Conservation (phyloP, 139 green algal genomes). For the Gonium pectorale region DNA sequence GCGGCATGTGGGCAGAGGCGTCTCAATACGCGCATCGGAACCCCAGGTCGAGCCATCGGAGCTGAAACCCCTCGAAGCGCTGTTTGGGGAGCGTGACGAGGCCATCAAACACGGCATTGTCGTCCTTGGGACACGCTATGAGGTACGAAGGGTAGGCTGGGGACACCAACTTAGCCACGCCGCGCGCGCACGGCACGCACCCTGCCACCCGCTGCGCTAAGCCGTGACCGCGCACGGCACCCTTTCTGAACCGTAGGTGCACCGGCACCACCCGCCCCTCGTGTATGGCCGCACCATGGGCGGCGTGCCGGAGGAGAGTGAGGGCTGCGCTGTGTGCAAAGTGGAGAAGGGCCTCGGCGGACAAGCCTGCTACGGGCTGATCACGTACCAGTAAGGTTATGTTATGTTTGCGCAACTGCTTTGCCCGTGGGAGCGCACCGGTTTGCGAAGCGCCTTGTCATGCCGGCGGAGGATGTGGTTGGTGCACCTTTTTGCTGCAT, state of each 20-base stretch:
- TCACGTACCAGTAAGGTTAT: conserved; percentile 80
- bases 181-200: background rate
- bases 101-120: conserved; percentile 57
- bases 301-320: conserved; percentile 64
- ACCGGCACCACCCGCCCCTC: conserved; percentile 78
- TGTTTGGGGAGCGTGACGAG: conserved; percentile 56
- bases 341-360: conserved; percentile 54
- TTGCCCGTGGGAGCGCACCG: too few relatives aligned
- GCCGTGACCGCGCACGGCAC: background rate
- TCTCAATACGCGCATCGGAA: background rate
- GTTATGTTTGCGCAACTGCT: too few relatives aligned
- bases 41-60: conserved; percentile 42
- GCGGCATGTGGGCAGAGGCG: background rate
- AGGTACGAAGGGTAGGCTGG: conserved; percentile 26
- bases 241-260: conserved; percentile 60
- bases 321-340: conserved; percentile 70
- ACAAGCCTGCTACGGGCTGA: conserved; percentile 57
- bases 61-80: conserved; percentile 46
- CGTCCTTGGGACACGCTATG: conserved; percentile 55
- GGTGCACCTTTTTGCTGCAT: too few relatives aligned
- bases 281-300: conserved; percentile 79
- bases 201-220: background rate
- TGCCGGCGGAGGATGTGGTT: background rate
- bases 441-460: too few relatives aligned
- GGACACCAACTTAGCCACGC: background rate